Conservation (phyloP, 768 basidiomycete species). For the Russula compacta region DNA sequence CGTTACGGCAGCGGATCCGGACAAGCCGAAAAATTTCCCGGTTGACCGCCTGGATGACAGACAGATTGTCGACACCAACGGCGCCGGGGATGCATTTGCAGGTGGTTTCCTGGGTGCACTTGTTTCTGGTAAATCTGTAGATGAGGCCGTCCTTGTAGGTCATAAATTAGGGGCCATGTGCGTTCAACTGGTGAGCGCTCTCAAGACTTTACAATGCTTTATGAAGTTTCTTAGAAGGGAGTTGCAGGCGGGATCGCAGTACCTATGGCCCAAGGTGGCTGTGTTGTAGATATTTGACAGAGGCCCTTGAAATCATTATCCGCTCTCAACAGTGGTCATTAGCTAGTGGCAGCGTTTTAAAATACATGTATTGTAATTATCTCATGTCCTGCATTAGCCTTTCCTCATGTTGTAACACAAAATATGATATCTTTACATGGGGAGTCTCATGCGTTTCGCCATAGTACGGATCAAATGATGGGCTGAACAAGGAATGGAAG, state of each 20-base stretch:
- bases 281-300: slow-evolving; percentile 27
- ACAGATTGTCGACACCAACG: slow-evolving; percentile 93
- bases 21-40: slow-evolving; percentile 44
- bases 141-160: slow-evolving; percentile 73
- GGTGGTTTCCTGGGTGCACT: slow-evolving; percentile 90
- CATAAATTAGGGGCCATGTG: slow-evolving; percentile 83
- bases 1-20: slow-evolving; percentile 50
- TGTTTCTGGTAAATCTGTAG: slow-evolving; percentile 66
- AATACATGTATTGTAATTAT: slow-evolving; percentile 12
- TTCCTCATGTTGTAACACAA: slow-evolving; percentile 31
- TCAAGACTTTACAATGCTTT: neutral
- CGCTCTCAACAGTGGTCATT: slow-evolving; percentile 34
- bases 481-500: neutral
- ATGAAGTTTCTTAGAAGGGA: neutral
- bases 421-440: slow-evolving; percentile 6
- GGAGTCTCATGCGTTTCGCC: slow-evolving; percentile 1
- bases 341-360: slow-evolving; percentile 14
- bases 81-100: slow-evolving; percentile 95
- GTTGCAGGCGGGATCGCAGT: slow-evolving; percentile 45
- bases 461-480: neutral
- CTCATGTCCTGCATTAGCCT: slow-evolving; percentile 24
- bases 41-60: slow-evolving; percentile 50
- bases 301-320: slow-evolving; percentile 14
- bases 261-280: slow-evolving; percentile 47
- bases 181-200: slow-evolving; percentile 56